Conservation (phyloP, 2,329 filamentous ascomycete species). For the Ceratocystis destructans region DNA sequence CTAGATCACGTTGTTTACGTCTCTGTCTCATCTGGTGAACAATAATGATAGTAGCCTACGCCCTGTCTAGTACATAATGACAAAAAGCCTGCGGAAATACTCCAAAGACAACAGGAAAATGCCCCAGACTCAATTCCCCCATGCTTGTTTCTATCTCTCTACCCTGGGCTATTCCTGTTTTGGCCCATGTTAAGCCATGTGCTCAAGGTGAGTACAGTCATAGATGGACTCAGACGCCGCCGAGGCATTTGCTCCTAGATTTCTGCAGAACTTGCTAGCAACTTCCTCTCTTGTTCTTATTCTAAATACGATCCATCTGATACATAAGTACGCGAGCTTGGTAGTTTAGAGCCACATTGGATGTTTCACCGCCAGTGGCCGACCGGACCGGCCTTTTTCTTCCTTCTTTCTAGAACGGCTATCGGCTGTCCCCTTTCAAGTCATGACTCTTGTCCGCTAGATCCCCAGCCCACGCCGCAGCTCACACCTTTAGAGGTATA, state of each 20-base stretch:
- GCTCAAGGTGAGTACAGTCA: not conserved
- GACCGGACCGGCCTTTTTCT: not conserved
- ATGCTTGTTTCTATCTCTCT: not conserved
- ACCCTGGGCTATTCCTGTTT: not conserved
- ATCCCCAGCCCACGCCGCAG: not conserved
- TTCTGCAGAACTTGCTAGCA: not conserved
- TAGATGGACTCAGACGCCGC: not conserved
- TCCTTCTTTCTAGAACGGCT: not conserved
- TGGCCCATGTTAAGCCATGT: not conserved
- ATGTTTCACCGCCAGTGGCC: not conserved
- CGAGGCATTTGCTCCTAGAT: too few species aligned
- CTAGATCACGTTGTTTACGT: too few species aligned
- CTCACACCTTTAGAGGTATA: not conserved
- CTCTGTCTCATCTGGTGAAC: too few species aligned
- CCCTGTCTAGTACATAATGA: too few species aligned
- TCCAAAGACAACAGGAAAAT: not conserved
- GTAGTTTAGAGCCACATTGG: not conserved
- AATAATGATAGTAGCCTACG: too few species aligned
- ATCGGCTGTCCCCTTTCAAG: not conserved
- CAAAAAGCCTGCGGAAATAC: too few species aligned
- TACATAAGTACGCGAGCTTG: too few species aligned
- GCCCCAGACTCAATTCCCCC: not conserved
- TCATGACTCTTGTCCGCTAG: not conserved
- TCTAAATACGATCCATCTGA: not conserved
- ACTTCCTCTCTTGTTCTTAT: not conserved